These are phyloP conservation scores for Phytophthora multivora DNA, from an alignment of 352 stramenopile species.

Conservation along the genomic window DNA sequence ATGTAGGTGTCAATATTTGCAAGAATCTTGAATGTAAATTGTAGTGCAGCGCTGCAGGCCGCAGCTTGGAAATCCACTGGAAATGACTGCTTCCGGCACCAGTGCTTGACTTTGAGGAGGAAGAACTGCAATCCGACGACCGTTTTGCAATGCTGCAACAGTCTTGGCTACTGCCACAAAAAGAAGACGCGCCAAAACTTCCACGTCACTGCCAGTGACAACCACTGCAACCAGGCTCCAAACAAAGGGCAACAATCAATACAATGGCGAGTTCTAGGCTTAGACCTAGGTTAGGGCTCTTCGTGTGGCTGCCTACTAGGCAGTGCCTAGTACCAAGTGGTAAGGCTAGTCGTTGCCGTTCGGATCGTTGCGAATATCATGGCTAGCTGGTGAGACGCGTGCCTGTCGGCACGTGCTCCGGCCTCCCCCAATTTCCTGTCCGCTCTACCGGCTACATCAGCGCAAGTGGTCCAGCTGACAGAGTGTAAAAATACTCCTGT, in stretches of 20 bases:
- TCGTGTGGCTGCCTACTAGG: neutral
- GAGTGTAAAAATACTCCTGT: too few species aligned
- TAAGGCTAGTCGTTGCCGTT: neutral
- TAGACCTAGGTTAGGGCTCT: too few species aligned
- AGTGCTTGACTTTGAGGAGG: too few species aligned
- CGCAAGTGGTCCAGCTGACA: too few species aligned
- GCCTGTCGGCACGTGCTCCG: neutral
- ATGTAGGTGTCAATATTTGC: too few species aligned
- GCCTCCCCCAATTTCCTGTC: neutral
- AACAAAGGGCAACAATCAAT: too few species aligned
- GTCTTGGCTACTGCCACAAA: slow-evolving; percentile 11
- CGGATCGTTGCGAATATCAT: slow-evolving; percentile 1
- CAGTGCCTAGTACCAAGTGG: too few species aligned
- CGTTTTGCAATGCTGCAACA: slow-evolving; percentile 7
- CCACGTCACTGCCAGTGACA: neutral
- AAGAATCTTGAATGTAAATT: neutral
- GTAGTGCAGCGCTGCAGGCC: neutral
- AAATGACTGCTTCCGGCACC: too few species aligned
- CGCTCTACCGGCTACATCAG: neutral
- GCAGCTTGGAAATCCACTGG: neutral
- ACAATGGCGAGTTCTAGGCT: too few species aligned
- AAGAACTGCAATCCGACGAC: slow-evolving; percentile 11
- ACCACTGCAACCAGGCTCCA: neutral
- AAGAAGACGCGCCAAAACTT: slow-evolving; percentile 6
- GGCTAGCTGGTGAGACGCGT: neutral